Conservation (phyloP, 2,329 filamentous ascomycete species). For the Penicillium sp. region DNA sequence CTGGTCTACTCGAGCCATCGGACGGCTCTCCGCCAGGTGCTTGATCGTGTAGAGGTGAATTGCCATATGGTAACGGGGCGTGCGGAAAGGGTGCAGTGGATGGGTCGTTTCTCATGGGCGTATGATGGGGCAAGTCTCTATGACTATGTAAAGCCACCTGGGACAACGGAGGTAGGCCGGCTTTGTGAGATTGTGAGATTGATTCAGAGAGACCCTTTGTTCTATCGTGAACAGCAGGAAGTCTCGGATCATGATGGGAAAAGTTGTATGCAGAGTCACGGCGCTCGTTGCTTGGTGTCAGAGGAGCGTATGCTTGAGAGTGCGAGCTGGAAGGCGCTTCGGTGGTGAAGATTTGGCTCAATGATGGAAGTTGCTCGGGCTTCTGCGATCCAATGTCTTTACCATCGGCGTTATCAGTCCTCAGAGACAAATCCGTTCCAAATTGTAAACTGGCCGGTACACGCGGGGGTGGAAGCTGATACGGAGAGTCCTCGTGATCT, state of each 20-base stretch:
- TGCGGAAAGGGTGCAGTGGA: constrained; percentile 22
- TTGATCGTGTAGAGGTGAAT: constrained; percentile 16
- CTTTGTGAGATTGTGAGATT: constrained; percentile 19
- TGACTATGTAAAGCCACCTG: constrained; percentile 30
- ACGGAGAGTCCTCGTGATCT: constrained; percentile 35
- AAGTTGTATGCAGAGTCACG: constrained; percentile 20
- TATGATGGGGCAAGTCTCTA: constrained; percentile 22
- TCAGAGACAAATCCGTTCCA: constrained; percentile 35
- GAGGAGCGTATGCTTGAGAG: constrained; percentile 24
- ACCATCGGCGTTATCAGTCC: constrained; percentile 25
- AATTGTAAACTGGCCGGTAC: constrained; percentile 35
- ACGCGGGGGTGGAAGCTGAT: constrained; percentile 44
- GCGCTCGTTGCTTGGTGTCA: constrained; percentile 16
- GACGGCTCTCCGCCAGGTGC: constrained; percentile 13
- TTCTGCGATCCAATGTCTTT: constrained; percentile 8
- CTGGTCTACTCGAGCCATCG: constrained; percentile 13
- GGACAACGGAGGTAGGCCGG: constrained; percentile 33
- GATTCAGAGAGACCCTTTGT: constrained; percentile 20
- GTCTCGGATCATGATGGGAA: constrained; percentile 22
- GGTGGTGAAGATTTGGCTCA: constrained; percentile 43
- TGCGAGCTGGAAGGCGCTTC: constrained; percentile 30
- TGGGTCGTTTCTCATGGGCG: constrained; percentile 20
- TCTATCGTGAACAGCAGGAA: constrained; percentile 17
- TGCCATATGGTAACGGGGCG: constrained; percentile 18
- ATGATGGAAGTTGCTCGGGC: constrained; percentile 40